Base-by-base conservation (phyloP, 805 yeast genomes). In the Zygotorulaspora florentina region DNA sequence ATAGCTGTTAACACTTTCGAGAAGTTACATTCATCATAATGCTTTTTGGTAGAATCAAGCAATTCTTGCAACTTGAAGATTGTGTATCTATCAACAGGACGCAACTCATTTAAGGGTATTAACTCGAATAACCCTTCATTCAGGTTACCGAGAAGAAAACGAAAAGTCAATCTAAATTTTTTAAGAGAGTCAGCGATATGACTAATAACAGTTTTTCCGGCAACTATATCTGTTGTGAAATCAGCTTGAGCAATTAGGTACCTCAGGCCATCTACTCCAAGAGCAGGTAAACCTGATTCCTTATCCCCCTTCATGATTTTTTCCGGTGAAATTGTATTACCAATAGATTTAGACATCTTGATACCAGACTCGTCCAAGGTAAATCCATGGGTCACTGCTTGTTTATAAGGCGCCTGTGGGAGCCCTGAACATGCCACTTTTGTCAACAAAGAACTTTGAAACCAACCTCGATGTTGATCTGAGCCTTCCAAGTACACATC, bases 381-480 rank as follows among this genome's bases (percentile, higher is more conserved):
- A 61, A 93, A 93, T 0, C 99, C 99, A 65, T 93, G 99, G 0
- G 99, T 93, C 23, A 93, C 75, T 30, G 93, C 77, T 18, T 75
- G 73, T 48, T 75, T 76, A 65, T 77, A 93, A 0, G 99, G 98
- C 0, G 86, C 80, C 0, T 35, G 46, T 12, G 67, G 56, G 1
- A 39, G 33, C 0, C 56, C 54, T 5, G 66, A 53, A 7, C 54
- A 66, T 3, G 85, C 85, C 17, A 88, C 76, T 58, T 81, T 85
- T 18, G 95, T 89, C 47, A 93, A 69, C 23, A 93, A 68, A 1
- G 96, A 88, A 27, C 96, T 87, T 69, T 93, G 99, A 64, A 93
- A 93, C 99, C 99, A 93, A 1, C 99, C 99, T 49, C 99, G 77
- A 61, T 93, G 99, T 65, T 93, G 99, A 61, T 93, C 99, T n/a